Evolutionary conservation across 1,139 yeast species (phyloP), one percentile per base, ranked within the genome.

Genomic region (Kluyveromyces sp.): DNA sequence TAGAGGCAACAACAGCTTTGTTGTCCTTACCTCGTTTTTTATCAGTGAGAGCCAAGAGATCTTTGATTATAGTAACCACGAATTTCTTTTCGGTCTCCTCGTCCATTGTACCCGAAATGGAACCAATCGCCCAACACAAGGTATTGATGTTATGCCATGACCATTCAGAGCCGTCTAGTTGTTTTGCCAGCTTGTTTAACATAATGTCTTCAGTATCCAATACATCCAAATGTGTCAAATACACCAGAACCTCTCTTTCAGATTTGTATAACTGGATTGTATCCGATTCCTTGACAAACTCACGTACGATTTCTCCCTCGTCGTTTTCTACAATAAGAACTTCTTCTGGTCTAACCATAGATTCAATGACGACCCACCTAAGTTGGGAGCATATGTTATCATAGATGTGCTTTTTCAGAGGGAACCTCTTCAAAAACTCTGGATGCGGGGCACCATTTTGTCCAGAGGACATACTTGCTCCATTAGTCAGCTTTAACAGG

Each of bases 71-170:
- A 18, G 86, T 77, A 37, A 92, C 96, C 53, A 92, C 74, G 63
- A 92, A 92, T 57, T 94, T 77, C 68, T 89, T 92, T 65, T 92
- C 99, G 78, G 92, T 85, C 56, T 88, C 96, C 68, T 92, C 97
- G 63, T 86, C 88, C 98, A 92, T 92, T 1, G 98, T 87, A 63
- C 98, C 98, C 2, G 96, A 87, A 49, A 94, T 92, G 13, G 97
- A 89, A 48, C 99, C 99, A 64, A 92, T 94, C 4, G 99, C 99
- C 99, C 99, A 92, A 71, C 98, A 92, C 53, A 92, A 72, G 1
- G 97, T 92, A 64, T 92, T 92, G 57, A 92, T 84, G 61, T 89
- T 92, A 64, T 88, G 94, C 97, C 98, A 92, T 30, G 97, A 89
- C 99, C 99, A 92, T 68, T 94, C 98, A 48, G 85, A 74, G 45